Evolutionary conservation across 179 eudicot species (phyloP).

Genomic region (Patellifolia procumbens): DNA sequence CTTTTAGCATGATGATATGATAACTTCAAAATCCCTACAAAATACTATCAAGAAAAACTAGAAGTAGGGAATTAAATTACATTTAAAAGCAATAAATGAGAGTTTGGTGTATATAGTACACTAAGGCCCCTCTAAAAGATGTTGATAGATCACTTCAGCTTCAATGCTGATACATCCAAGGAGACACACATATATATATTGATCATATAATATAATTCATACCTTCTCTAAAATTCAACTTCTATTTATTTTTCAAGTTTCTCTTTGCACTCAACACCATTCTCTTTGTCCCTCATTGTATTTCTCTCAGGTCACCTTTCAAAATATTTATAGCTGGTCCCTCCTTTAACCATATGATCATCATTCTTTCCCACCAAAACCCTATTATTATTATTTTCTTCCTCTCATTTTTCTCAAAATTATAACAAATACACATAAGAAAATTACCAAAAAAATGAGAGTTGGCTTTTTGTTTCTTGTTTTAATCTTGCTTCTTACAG

Average conservation of each 20-base stretch:
- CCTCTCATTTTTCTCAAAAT: no score
- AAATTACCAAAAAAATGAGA: conserved; percentile 12
- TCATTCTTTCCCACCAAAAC: background rate
- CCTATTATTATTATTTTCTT: no score
- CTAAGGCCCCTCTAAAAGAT: background rate
- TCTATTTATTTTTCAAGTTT: background rate
- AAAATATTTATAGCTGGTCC: conserved; percentile 8
- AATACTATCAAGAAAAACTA: background rate
- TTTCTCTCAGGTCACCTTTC: conserved; percentile 11
- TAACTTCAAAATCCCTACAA: background rate
- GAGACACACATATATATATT: conserved; percentile 1
- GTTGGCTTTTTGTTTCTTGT: conserved; percentile 17
- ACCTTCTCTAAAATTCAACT: background rate
- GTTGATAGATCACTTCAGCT: conserved; percentile 14
- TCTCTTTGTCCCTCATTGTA: conserved; percentile 6
- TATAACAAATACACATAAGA: background rate
- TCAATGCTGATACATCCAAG: background rate
- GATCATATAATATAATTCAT: background rate
- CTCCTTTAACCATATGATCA: background rate
- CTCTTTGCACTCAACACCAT: background rate
- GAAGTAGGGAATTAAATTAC: background rate
- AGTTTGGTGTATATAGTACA: conserved; percentile 7
- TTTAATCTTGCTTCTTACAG: conserved; percentile 10
- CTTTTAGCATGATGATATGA: background rate
- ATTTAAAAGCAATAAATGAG: conserved; percentile 6